Base-by-base conservation (phyloP, 192 early-diverging fungal genomes). In the Coemansia sp. region DNA sequence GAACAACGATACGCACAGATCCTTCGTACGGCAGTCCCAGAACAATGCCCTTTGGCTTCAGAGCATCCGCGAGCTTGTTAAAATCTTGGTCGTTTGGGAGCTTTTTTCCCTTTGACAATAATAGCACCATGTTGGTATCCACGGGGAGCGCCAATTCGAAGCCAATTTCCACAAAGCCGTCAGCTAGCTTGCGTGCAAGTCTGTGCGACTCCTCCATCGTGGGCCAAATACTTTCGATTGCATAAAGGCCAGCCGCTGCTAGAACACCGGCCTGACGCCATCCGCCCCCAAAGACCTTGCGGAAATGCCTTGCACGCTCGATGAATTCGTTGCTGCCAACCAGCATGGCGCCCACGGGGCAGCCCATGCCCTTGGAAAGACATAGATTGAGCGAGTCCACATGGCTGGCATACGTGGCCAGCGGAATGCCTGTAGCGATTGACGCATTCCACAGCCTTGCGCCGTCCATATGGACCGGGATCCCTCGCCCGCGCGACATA, bases 51-150 rank as follows among this genome's bases (percentile, higher is more conserved):
- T 60, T 55, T n/a, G 46, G 24, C 18, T n/a, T 38, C 0, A 70
- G 45, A 15, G 46, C 49, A 18, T 69, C 63, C 2, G 62, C 35
- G n/a, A 78, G 45, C 60, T 62, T 21, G 6, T 36, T 26, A 26
- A n/a, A 20, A 23, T 62, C 72, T 74, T 57, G 20, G 21, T 55
- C 26, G 52, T 24, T 33, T 2, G 30, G 7, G 11, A 26, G 24
- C 23, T 23, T 30, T 2, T 30, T 33, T 55, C 52, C 45, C 53
- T 94, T 87, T 12, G 16, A 26, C 12, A 95, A 75, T n/a, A n/a
- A n/a, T 72, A 89, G 89, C 21, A 97, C 85, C 92, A 97, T 97
- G 78, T 95, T 98, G 24, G 96, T 97, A 15, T 95, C 88, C 2
- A 87, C 84, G 26, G 89, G 89, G 6, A 89, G 69, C 6, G 75